Evolutionary conservation across 495 filamentous ascomycete species (phyloP).

Genomic region (Astrocystis sublimbata): DNA sequence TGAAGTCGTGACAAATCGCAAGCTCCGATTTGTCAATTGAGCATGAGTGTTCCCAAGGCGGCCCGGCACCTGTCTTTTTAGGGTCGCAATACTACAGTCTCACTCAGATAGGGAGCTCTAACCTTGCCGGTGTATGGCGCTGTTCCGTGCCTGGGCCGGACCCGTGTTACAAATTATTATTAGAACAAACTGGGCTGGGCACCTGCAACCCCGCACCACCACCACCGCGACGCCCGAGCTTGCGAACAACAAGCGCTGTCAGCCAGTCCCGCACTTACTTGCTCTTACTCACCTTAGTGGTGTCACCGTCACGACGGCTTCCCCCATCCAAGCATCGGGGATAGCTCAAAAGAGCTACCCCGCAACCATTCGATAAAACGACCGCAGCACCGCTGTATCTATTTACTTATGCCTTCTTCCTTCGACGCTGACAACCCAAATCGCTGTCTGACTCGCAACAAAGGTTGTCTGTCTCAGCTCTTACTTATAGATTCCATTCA

Average conservation of each 20-base stretch:
- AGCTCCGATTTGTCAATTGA: conserved; percentile 7
- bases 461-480: background rate
- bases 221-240: too few species aligned
- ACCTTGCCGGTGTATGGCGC: background rate
- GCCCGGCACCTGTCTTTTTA: background rate
- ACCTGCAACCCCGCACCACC: background rate
- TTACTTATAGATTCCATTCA: background rate
- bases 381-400: background rate
- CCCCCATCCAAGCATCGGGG: conserved; percentile 2
- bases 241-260: background rate
- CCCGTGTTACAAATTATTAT: background rate
- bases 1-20: background rate
- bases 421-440: background rate
- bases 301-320: background rate
- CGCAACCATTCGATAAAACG: conserved; percentile 2
- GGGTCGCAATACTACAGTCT: background rate
- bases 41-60: background rate
- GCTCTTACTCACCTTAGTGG: background rate
- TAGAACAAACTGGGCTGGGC: background rate
- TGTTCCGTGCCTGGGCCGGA: too few species aligned
- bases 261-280: background rate
- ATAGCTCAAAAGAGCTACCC: conserved; percentile 19
- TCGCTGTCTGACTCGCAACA: background rate
- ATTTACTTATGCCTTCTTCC: background rate
- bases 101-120: background rate